Conservation (phyloP, 768 basidiomycete species). For the Cubamyces sp. region DNA sequence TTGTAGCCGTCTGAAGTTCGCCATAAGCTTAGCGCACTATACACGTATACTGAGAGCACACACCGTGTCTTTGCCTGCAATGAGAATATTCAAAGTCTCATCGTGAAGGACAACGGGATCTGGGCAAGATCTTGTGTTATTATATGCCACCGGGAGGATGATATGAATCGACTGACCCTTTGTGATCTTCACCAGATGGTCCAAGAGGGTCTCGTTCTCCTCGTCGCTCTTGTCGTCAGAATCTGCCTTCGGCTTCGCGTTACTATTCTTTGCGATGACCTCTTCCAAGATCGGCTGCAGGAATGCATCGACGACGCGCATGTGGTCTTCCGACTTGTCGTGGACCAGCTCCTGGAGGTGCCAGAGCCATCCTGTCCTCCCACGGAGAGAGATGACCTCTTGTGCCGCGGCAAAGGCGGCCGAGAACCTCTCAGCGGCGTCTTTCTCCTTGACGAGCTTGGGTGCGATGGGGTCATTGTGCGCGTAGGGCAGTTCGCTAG, state of each 20-base stretch:
- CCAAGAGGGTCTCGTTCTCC: conserved; percentile 46
- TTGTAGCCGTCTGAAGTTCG: conserved; percentile 40
- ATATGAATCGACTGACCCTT: too few species aligned
- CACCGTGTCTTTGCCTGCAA: conserved; percentile 41
- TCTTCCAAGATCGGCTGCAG: conserved; percentile 46
- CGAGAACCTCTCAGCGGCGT: conserved; percentile 21
- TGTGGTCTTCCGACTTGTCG: conserved; percentile 38
- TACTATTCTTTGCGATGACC: conserved; percentile 25
- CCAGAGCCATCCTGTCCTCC: too few species aligned
- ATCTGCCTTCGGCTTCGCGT: too few species aligned
- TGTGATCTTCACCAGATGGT: conserved; percentile 44
- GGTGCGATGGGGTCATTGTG: neutral
- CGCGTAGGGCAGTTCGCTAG: conserved; percentile 8
- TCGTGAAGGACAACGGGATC: conserved; percentile 38
- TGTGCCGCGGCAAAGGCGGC: too few species aligned
- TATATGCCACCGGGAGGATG: too few species aligned
- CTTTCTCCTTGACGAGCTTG: too few species aligned
- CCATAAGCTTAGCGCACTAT: too few species aligned
- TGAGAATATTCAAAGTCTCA: conserved; percentile 39
- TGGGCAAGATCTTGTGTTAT: too few species aligned
- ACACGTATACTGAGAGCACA: neutral
- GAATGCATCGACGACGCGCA: conserved; percentile 44
- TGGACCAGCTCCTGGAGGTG: conserved; percentile 43
- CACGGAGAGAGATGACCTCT: too few species aligned
- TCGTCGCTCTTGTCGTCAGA: too few species aligned